These are phyloP conservation scores for Microsporum canis DNA, from an alignment of 2,329 filamentous ascomycete genomes.

Conservation along the genomic window DNA sequence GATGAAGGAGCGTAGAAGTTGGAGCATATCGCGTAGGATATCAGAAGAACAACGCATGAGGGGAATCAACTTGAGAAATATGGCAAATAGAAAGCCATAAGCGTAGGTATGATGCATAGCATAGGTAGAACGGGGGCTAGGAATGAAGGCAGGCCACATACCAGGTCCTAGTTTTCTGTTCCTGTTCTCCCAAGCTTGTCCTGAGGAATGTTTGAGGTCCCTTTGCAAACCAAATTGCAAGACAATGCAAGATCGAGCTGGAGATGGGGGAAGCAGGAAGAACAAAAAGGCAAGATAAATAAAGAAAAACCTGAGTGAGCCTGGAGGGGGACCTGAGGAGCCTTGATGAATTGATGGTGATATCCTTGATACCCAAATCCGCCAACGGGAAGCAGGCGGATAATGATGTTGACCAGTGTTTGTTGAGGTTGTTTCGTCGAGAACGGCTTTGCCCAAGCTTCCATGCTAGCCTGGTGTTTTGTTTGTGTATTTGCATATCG, in stretches of 20 bases:
- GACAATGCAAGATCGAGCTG: background rate
- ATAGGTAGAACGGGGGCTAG: background rate
- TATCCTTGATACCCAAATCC: conserved; percentile 2
- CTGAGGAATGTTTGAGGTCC: background rate
- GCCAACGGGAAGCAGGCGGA: background rate
- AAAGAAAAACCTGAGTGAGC: background rate
- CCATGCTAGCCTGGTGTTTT: background rate
- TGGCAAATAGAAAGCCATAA: background rate
- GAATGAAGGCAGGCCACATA: background rate
- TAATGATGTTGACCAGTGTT: background rate
- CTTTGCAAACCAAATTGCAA: conserved; percentile 1
- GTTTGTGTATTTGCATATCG: background rate
- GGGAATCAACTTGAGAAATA: background rate
- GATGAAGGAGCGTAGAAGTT: conserved; percentile 1
- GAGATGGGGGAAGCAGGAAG: background rate
- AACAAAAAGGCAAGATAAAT: background rate
- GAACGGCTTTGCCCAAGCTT: conserved; percentile 3
- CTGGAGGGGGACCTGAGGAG: background rate
- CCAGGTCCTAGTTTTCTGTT: background rate
- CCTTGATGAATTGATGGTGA: background rate
- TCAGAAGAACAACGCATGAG: background rate
- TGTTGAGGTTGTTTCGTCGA: background rate
- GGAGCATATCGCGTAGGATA: background rate
- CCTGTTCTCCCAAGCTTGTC: background rate
- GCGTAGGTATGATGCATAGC: background rate